Base-by-base conservation (phyloP, 2,329 filamentous ascomycete genomes). In the Teratosphaeria gauchensis region DNA sequence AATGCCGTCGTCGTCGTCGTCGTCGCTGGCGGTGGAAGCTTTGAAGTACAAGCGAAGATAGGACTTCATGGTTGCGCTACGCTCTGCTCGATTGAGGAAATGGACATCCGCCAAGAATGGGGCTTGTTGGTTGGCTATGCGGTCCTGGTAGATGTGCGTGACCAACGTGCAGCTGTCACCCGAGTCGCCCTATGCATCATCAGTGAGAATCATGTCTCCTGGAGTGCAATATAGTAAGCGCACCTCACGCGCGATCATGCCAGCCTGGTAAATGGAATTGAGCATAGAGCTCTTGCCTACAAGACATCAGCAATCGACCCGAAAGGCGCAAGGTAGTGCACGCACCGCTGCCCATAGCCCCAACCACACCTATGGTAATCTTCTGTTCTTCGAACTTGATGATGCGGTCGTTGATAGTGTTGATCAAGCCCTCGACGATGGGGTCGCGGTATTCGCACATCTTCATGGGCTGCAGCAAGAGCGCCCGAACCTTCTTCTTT, bases 251-350 rank as follows among this genome's bases (percentile, higher is more conserved):
- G 66, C 65, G 30, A 68, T 60, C 7, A 33, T 62, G 24, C 62
- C 64, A 8, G 61, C 21, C 19, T 58, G 58, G 1, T 67, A 57
- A 1, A 67, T 51, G 1, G 65, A 66, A 51, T 68, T 68, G 61
- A 67, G 62, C 2, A 60, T 24, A 0, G 61, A 59, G 56, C 65
- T 67, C 48, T 68, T 67, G 21, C 61, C 63, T 52, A n/a, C 4
- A 4, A 9, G 33, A 16, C 4, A 1, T 38, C 33, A 38, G 33
- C 33, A 38, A 2, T 5, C 33, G n/a, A 42, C 7, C n/a, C 19
- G n/a, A 11, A 4, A 35, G 5, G 3, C 4, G 52, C 30, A 30
- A 30, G 2, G 16, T 8, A 3, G 8, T 32, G 16, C 4, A 42
- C 56, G 24, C 48, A 59, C 65, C 65, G 3, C 59, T 32, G 4